Evolutionary conservation across 768 basidiomycete species (phyloP).

Genomic region (Fibroporia radiculosa): DNA sequence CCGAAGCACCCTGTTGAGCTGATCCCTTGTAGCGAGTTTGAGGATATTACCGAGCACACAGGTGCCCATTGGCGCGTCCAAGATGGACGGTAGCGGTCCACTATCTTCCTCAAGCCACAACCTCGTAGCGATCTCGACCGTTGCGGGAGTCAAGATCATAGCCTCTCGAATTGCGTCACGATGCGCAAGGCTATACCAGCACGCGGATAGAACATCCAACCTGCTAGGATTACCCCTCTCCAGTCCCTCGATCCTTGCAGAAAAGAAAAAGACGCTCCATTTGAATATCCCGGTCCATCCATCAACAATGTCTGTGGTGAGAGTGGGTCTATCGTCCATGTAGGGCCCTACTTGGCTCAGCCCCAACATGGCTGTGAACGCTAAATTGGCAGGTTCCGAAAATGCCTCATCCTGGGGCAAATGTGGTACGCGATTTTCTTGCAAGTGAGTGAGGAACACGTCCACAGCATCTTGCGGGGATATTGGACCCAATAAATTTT

Average conservation of each 20-base stretch:
- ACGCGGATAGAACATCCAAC: constrained; percentile 23
- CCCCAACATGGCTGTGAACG: constrained; percentile 27
- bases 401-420: constrained; percentile 1
- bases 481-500: constrained; percentile 10
- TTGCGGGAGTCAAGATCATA: constrained; percentile 25
- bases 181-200: constrained; percentile 23
- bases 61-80: constrained; percentile 22
- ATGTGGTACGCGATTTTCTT: constrained; percentile 14
- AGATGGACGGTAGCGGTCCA: constrained; percentile 11
- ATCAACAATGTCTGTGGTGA: constrained; percentile 18
- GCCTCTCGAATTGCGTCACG: constrained; percentile 21
- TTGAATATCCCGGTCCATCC: constrained; percentile 31
- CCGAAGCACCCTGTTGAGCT: constrained; percentile 24
- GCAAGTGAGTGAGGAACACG: constrained; percentile 25
- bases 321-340: constrained; percentile 13
- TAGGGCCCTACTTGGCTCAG: constrained; percentile 24
- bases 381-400: constrained; percentile 17
- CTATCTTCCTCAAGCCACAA: constrained; percentile 28
- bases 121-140: constrained; percentile 28
- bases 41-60: constrained; percentile 27
- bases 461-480: constrained; percentile 19
- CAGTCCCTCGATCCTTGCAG: constrained; percentile 17
- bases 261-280: constrained; percentile 29
- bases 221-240: constrained; percentile 11
- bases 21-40: constrained; percentile 11